phyloP scores from a whole-genome alignment of 2,329 filamentous ascomycete species.

The Colletotrichum sp. region DNA sequence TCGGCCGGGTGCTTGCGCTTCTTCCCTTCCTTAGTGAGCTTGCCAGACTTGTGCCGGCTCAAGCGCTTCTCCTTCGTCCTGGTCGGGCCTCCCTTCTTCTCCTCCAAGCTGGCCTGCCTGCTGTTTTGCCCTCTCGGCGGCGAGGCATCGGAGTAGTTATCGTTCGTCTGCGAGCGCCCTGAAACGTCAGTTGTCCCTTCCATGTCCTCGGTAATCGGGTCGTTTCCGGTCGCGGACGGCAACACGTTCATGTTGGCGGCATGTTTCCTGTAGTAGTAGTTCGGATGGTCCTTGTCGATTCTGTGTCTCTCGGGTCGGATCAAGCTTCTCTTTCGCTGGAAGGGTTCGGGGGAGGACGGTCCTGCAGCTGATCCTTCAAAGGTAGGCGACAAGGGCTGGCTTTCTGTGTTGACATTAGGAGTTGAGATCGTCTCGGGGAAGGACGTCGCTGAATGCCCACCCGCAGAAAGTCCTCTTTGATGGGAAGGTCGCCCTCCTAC shows the following conservation, averaged over 20 bases:
- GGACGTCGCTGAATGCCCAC: slow-evolving; percentile 59
- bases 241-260: slow-evolving; percentile 89
- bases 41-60: slow-evolving; percentile 57
- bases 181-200: slow-evolving; percentile 66
- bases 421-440: slow-evolving; percentile 62
- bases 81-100: slow-evolving; percentile 37
- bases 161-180: slow-evolving; percentile 44
- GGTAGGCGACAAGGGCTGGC: slow-evolving; percentile 58
- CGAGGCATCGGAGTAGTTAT: slow-evolving; percentile 47
- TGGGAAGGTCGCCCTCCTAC: slow-evolving; percentile 48
- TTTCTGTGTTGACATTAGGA: slow-evolving; percentile 62
- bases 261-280: slow-evolving; percentile 95
- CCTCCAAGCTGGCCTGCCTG: slow-evolving; percentile 35
- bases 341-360: slow-evolving; percentile 26
- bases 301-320: slow-evolving; percentile 87
- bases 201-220: slow-evolving; percentile 82
- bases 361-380: slow-evolving; percentile 31
- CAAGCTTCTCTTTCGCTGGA: slow-evolving; percentile 81
- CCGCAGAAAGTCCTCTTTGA: slow-evolving; percentile 60
- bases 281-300: slow-evolving; percentile 86
- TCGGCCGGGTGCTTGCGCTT: slow-evolving; percentile 60
- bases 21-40: slow-evolving; percentile 66
- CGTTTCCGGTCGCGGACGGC: slow-evolving; percentile 91
- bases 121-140: slow-evolving; percentile 33
- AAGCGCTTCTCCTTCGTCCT: slow-evolving; percentile 39